These are phyloP conservation scores for Podila minutissima DNA, from an alignment of 192 early-diverging fungal species.

Conservation along the genomic window DNA sequence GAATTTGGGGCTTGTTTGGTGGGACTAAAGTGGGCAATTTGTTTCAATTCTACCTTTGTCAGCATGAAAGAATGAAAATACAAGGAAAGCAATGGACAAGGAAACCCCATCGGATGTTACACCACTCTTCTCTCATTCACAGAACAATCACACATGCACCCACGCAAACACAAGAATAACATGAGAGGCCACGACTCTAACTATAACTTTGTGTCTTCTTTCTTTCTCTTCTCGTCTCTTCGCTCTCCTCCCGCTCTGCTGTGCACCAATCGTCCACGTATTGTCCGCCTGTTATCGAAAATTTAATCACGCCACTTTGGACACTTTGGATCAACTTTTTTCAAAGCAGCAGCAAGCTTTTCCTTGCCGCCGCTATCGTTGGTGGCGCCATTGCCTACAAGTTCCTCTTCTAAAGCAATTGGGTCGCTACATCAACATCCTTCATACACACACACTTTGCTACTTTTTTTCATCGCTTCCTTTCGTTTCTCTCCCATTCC, in stretches of 20 bases:
- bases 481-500: background rate
- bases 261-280: background rate
- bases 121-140: background rate
- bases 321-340: background rate
- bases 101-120: background rate
- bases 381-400: conserved; percentile 26
- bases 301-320: conserved; percentile 36
- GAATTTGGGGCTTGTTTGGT: too few relatives aligned
- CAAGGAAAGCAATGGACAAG: background rate
- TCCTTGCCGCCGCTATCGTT: conserved; percentile 26
- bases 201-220: background rate
- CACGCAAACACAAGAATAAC: too few relatives aligned
- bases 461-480: background rate
- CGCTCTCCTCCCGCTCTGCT: background rate
- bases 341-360: background rate
- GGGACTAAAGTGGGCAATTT: too few relatives aligned
- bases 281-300: background rate
- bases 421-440: background rate
- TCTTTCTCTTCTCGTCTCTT: conserved; percentile 1
- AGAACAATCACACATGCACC: background rate
- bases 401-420: conserved; percentile 29
- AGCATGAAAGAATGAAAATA: background rate
- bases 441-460: background rate
- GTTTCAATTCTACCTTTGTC: background rate
- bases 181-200: background rate